phyloP scores from a whole-genome alignment of 768 basidiomycete genomes.

The Hericium coralloides region DNA sequence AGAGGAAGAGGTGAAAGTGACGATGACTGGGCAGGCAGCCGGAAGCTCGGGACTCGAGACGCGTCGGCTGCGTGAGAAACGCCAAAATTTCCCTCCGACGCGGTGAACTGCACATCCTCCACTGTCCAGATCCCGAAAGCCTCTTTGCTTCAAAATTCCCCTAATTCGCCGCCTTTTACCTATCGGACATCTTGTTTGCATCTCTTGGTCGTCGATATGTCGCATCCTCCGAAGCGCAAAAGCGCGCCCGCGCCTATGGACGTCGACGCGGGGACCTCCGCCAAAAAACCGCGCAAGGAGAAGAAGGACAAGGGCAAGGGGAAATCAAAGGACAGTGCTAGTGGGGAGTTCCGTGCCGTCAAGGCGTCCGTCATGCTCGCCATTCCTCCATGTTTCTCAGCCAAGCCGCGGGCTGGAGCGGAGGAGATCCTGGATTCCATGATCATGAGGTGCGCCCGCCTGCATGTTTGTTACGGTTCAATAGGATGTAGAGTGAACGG shows the following conservation, averaged over 20 bases:
- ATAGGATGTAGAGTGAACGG: not conserved
- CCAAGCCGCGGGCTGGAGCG: constrained; percentile 61
- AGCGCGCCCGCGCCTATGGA: constrained; percentile 16
- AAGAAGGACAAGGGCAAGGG: constrained; percentile 16
- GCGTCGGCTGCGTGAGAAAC: not conserved
- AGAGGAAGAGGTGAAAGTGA: not conserved
- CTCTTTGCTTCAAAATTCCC: not conserved
- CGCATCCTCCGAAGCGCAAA: constrained; percentile 5
- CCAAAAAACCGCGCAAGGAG: constrained; percentile 24
- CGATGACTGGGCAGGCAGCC: not conserved
- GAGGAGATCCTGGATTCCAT: constrained; percentile 90
- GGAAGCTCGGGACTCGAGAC: not conserved
- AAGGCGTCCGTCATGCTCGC: constrained; percentile 62
- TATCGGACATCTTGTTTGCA: not conserved
- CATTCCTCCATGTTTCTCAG: constrained; percentile 75
- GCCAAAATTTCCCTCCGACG: not conserved
- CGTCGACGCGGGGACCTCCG: constrained; percentile 3
- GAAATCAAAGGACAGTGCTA: not conserved
- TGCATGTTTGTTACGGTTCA: not conserved
- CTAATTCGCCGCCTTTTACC: not conserved
- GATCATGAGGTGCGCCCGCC: constrained; percentile 74
- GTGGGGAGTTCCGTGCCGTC: constrained; percentile 51
- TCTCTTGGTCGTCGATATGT: not conserved
- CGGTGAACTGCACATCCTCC: not conserved
- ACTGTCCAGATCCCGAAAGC: not conserved